Conservation (phyloP, 176 grass and related monocot species). For the Leersia perrieri region DNA sequence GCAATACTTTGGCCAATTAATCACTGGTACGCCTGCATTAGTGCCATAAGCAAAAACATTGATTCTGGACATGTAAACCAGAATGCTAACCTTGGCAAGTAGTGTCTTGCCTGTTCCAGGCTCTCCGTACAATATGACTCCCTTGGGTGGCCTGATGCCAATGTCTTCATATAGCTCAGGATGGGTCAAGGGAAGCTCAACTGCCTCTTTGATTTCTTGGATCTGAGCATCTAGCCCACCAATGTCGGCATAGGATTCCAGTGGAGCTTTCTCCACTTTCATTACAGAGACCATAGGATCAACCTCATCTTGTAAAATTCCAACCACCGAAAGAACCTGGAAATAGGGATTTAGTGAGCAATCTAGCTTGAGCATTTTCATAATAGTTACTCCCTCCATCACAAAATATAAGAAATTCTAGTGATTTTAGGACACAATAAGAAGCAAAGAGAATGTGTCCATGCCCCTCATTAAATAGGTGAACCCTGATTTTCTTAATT, state of each 20-base stretch:
- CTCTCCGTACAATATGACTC: constrained; percentile 87
- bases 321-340: constrained; percentile 83
- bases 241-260: constrained; percentile 91
- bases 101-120: constrained; percentile 86
- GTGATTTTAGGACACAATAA: too few relatives aligned
- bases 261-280: constrained; percentile 90
- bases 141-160: constrained; percentile 86
- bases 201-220: constrained; percentile 93
- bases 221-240: constrained; percentile 89
- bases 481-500: too few relatives aligned
- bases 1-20: neutral
- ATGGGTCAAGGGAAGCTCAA: constrained; percentile 89
- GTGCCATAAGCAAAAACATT: neutral
- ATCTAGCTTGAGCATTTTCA: neutral
- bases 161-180: constrained; percentile 91
- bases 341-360: neutral
- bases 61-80: neutral
- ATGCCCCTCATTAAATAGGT: too few relatives aligned
- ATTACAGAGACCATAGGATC: constrained; percentile 95
- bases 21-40: neutral
- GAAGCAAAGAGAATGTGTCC: too few relatives aligned
- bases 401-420: too few relatives aligned
- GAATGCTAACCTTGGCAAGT: constrained; percentile 73
- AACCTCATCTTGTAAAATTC: constrained; percentile 89
- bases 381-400: too few relatives aligned